A percentile compares a stretch with the other conserved stretches of the same genome.
Evolutionary conservation across 768 basidiomycete genomes (phyloP).

Genomic region (Tephrocybe sp.): DNA sequence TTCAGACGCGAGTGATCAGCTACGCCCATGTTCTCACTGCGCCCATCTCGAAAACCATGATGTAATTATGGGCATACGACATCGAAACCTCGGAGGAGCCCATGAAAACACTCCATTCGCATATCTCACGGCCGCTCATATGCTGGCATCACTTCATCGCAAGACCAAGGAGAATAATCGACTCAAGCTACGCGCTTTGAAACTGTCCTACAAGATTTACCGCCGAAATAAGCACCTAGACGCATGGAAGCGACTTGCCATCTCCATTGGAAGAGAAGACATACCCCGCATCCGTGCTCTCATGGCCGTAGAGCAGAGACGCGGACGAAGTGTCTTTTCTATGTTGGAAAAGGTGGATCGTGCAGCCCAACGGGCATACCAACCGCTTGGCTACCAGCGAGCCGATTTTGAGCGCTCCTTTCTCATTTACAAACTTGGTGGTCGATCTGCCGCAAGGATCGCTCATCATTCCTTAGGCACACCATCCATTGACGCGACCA

Average conservation of each 20-base stretch:
- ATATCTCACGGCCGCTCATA: conserved; percentile 12
- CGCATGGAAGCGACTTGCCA: too few species aligned
- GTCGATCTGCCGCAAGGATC: conserved; percentile 17
- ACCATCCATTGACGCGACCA: conserved; percentile 16
- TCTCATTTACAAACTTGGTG: conserved; percentile 17
- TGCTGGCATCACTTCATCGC: conserved; percentile 2
- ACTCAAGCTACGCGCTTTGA: not conserved
- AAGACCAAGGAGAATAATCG: conserved; percentile 8
- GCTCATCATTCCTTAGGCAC: conserved; percentile 11
- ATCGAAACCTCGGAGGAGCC: conserved; percentile 5
- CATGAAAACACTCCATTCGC: conserved; percentile 16
- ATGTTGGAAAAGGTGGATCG: conserved; percentile 15
- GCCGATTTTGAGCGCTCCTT: conserved; percentile 13
- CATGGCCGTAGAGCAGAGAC: too few species aligned
- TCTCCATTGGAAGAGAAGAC: too few species aligned
- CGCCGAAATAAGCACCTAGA: not conserved
- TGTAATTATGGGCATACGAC: conserved; percentile 12
- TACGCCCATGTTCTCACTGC: too few species aligned
- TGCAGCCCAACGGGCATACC: conserved; percentile 10
- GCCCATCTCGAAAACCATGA: conserved; percentile 3
- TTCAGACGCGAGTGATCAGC: not conserved
- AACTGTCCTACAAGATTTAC: not conserved
- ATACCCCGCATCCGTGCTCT: too few species aligned
- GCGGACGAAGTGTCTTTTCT: conserved; percentile 2
- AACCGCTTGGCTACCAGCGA: conserved; percentile 7